A percentile compares a stretch with the other conserved stretches of the same genome.
phyloP scores from a whole-genome alignment of 1,284 basidiomycete species.

The Sphagnurus paluster region DNA sequence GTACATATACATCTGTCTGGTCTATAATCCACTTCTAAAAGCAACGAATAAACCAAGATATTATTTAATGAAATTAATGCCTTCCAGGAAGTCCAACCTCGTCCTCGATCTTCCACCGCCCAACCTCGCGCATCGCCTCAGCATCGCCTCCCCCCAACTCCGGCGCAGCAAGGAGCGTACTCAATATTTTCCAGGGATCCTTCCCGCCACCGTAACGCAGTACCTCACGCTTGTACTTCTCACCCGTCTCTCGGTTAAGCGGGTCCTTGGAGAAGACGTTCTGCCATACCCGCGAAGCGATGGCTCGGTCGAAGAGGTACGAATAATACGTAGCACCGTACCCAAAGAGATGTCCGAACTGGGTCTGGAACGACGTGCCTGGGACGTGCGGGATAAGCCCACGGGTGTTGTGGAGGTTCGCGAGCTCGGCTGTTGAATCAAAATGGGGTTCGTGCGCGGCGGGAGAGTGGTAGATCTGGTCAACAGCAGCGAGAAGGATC shows the following conservation, averaged over 20 bases:
- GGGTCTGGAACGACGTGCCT: constrained; percentile 90
- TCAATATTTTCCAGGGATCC: constrained; percentile 94
- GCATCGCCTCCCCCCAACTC: constrained; percentile 70
- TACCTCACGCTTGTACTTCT: constrained; percentile 78
- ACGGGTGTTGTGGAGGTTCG: constrained; percentile 63
- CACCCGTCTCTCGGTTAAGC: constrained; percentile 65
- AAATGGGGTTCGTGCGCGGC: constrained; percentile 55
- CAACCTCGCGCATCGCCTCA: constrained; percentile 86
- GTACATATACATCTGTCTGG: background rate
- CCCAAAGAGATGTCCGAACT: constrained; percentile 94
- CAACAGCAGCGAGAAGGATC: constrained; percentile 87
- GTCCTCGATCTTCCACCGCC: constrained; percentile 81
- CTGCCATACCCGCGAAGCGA: constrained; percentile 88
- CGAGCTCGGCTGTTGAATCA: constrained; percentile 70
- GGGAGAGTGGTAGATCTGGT: constrained; percentile 89
- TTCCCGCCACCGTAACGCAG: constrained; percentile 85
- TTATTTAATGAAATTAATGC: constrained; percentile 49
- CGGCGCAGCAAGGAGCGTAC: constrained; percentile 67
- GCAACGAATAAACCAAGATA: background rate
- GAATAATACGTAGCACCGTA: constrained; percentile 99
- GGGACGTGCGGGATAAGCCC: constrained; percentile 81
- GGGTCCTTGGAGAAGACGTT: constrained; percentile 72
- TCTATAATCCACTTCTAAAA: background rate
- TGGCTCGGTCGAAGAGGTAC: constrained; percentile 94
- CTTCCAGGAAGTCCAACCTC: constrained; percentile 52